Evolutionary conservation across 495 filamentous ascomycete genomes (phyloP).

Genomic region (Penicillium parvum): DNA sequence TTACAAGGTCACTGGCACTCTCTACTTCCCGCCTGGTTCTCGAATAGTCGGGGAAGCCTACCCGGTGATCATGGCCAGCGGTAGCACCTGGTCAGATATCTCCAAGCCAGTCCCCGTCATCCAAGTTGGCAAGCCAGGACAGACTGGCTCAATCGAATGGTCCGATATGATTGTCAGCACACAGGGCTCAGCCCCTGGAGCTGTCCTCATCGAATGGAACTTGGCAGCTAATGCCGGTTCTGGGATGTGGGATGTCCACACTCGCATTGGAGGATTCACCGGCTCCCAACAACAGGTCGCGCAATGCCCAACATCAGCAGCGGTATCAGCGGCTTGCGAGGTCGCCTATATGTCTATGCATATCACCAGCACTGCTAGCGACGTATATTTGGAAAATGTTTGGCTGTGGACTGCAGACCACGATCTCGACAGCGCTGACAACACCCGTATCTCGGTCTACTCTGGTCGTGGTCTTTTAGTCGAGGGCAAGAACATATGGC

Average conservation of each 20-base stretch:
- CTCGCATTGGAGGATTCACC: slow-evolving; percentile 52
- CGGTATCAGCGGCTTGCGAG: slow-evolving; percentile 47
- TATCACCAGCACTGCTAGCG: slow-evolving; percentile 49
- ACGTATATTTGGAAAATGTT: slow-evolving; percentile 60
- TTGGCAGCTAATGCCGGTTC: slow-evolving; percentile 45
- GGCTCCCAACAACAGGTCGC: slow-evolving; percentile 48
- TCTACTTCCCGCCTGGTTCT: slow-evolving; percentile 42
- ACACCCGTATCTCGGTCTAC: slow-evolving; percentile 64
- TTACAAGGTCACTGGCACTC: slow-evolving; percentile 45
- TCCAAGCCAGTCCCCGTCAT: slow-evolving; percentile 61
- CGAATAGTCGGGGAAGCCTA: slow-evolving; percentile 51
- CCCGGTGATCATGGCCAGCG: slow-evolving; percentile 60
- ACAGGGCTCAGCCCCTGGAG: slow-evolving; percentile 57
- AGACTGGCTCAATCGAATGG: slow-evolving; percentile 53
- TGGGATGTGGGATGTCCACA: slow-evolving; percentile 58
- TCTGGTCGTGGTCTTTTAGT: slow-evolving; percentile 62
- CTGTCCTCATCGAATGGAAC: slow-evolving; percentile 73
- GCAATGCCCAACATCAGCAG: slow-evolving; percentile 44
- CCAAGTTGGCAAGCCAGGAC: slow-evolving; percentile 53
- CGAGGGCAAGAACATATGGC: slow-evolving; percentile 56
- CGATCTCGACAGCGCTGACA: slow-evolving; percentile 57
- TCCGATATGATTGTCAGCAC: slow-evolving; percentile 58
- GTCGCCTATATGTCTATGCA: slow-evolving; percentile 66
- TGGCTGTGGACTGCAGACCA: slow-evolving; percentile 74
- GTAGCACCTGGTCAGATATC: slow-evolving; percentile 56